A percentile compares a stretch with the other conserved stretches of the same genome.
phyloP scores from a whole-genome alignment of 2,329 filamentous ascomycete species.

The Camillea tinctor region DNA sequence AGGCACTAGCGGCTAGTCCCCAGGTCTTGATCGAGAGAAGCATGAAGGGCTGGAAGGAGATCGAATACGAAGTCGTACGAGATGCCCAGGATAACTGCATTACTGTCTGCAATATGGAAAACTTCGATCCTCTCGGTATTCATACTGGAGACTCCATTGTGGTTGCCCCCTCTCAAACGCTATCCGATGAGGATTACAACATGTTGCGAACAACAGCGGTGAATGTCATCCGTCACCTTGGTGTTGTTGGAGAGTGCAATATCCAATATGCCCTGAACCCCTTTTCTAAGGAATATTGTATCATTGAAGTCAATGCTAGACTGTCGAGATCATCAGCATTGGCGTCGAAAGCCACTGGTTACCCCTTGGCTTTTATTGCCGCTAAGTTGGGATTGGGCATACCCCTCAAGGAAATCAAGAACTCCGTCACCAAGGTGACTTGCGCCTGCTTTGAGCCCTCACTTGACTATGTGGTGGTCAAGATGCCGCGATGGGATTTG shows the following conservation, averaged over 20 bases:
- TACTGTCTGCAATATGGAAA: conserved; percentile 99
- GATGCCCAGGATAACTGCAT: conserved; percentile 98
- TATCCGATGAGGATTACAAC: conserved; percentile 98
- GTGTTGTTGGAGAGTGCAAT: conserved; percentile 97
- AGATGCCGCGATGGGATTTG: conserved; percentile 97
- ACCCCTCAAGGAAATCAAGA: conserved; percentile 92
- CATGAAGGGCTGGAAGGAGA: conserved; percentile 99
- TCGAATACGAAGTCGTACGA: conserved; percentile 97
- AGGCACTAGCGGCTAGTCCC: conserved; percentile 91
- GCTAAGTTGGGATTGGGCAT: conserved; percentile 95
- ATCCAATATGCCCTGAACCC: conserved; percentile 98
- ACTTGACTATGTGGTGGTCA: conserved; percentile 95
- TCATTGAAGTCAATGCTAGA: conserved; percentile 98
- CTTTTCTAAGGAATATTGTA: conserved; percentile 93
- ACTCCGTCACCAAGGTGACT: conserved; percentile 92
- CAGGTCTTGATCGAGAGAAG: conserved; percentile 95
- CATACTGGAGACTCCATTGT: conserved; percentile 98
- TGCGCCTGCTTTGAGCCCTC: conserved; percentile 98
- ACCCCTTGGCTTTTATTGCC: conserved; percentile 92
- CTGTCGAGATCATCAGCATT: conserved; percentile 92
- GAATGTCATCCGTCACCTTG: conserved; percentile 94
- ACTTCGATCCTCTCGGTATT: conserved; percentile 97
- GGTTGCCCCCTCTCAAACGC: conserved; percentile 92
- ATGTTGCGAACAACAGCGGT: conserved; percentile 97
- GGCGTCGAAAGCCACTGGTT: conserved; percentile 95